These are phyloP conservation scores for Solanum virginianum DNA, from an alignment of 257 asterid species.

Conservation along the genomic window DNA sequence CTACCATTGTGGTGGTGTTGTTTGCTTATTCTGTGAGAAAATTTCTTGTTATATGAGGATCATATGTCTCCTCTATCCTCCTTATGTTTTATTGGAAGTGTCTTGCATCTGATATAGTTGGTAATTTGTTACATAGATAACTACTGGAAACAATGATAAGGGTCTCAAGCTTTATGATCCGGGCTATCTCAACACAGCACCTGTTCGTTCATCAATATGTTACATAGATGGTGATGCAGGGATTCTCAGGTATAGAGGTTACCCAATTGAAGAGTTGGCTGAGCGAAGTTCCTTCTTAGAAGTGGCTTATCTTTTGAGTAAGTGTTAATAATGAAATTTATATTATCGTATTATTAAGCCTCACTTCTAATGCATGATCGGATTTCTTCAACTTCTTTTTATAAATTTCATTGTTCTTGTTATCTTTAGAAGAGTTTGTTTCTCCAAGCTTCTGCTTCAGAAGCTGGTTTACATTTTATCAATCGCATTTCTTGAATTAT, in stretches of 20 bases:
- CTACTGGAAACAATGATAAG: conserved; percentile 60
- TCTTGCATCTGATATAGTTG: neutral
- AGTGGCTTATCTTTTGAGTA: conserved; percentile 91
- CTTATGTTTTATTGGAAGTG: neutral
- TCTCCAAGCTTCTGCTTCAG: neutral
- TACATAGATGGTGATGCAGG: conserved; percentile 10
- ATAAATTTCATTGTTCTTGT: neutral
- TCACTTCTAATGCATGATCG: neutral
- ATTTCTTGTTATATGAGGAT: neutral
- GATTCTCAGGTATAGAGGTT: conserved; percentile 1
- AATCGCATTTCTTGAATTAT: neutral
- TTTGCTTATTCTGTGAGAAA: neutral
- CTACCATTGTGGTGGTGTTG: neutral
- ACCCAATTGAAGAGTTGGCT: conserved; percentile 1
- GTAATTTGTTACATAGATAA: conserved; percentile 35
- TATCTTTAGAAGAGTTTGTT: neutral
- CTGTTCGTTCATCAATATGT: conserved; percentile 84
- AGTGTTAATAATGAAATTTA: conserved; percentile 9
- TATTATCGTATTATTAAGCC: neutral
- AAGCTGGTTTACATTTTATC: neutral
- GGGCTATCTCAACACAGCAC: conserved; percentile 94
- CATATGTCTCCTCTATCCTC: neutral
- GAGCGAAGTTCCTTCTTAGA: conserved; percentile 17
- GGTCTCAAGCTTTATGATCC: conserved; percentile 98
- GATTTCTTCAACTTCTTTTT: neutral